Percentiles rank a stretch among this genome's conserved stretches.
Evolutionary conservation across 345 rosid genomes (phyloP).

Genomic region (Syzygium oleosum): DNA sequence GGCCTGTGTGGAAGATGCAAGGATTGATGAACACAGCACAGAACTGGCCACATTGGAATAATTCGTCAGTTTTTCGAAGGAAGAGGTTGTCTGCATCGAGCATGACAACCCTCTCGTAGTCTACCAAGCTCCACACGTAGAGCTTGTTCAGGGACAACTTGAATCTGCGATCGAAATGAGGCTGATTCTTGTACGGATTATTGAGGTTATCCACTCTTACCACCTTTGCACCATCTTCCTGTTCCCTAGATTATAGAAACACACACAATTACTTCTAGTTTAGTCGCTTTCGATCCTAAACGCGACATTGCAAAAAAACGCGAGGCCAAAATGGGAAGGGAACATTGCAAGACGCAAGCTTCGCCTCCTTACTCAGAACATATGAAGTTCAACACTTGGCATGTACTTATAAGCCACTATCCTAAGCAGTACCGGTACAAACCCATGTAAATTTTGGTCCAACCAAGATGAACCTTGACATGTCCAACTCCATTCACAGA

Average conservation of each 20-base stretch:
- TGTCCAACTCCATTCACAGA: neutral
- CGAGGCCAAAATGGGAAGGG: neutral
- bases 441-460: neutral
- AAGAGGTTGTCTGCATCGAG: conserved; percentile 89
- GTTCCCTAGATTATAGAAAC: conserved; percentile 35
- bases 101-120: conserved; percentile 86
- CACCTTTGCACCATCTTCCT: conserved; percentile 80
- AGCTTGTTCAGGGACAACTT: conserved; percentile 84
- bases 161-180: conserved; percentile 60
- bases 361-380: neutral
- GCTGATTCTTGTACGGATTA: conserved; percentile 71
- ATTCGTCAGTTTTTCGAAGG: conserved; percentile 72
- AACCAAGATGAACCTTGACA: neutral
- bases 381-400: neutral
- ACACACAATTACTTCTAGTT: neutral
- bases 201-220: conserved; percentile 79
- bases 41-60: conserved; percentile 90
- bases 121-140: conserved; percentile 79
- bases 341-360: neutral
- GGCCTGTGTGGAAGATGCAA: conserved; percentile 96
- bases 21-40: conserved; percentile 97
- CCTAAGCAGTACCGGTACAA: neutral
- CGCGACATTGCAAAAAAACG: neutral
- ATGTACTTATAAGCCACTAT: neutral
- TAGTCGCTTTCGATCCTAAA: neutral